Evolutionary conservation across 2,329 filamentous ascomycete genomes (phyloP), one percentile per base, ranked within the genome.

Genomic region (Pseudopyrenochaeta lycopersici): DNA sequence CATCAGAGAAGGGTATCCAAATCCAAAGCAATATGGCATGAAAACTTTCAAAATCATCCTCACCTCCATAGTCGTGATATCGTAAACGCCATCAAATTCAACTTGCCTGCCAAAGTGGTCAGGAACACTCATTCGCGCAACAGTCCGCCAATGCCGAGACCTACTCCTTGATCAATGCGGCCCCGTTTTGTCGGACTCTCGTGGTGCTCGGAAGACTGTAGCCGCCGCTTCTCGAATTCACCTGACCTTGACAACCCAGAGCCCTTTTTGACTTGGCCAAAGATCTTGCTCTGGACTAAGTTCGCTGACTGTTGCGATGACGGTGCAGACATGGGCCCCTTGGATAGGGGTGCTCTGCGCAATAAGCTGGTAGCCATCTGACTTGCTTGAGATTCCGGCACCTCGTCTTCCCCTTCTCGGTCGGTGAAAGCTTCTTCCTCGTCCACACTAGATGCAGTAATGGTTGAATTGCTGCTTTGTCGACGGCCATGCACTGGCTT

Each of bases 311-410:
- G 75, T 62, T n/a, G n/a, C n/a, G 66, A 58, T 11, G 69, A 54
- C 11, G 72, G 66, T 29, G 68, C 64, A 3, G 68, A 66, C 63
- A 63, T 63, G 12, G 64, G 59, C 17, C 56, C 56, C 52, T 70
- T 74, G n/a, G 77, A 63, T 41, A 78, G 71, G 45, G 82, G 77
- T 63, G 82, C 78, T 32, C 85, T 82, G 14, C 89, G 88, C 58
- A 91, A 82, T 86, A 94, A 87, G 62, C 87, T 88, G 2, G 88
- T 88, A 1, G 92, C 91, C 39, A 87, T 86, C 59, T 90, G 89
- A 66, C 89, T 93, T 7, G 91, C 91, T 67, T 91, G 90, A 52
- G 89, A 92, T 66, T 89, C 89, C 30, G 82, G 84, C 0, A 92
- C 77, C 38, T 89, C 86, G 58, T 90, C 85, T 35, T 90, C 87